Evolutionary conservation across 2,329 filamentous ascomycete species (phyloP), one percentile per base, ranked within the genome.

Genomic region (Teratosphaeria epicoccoides): DNA sequence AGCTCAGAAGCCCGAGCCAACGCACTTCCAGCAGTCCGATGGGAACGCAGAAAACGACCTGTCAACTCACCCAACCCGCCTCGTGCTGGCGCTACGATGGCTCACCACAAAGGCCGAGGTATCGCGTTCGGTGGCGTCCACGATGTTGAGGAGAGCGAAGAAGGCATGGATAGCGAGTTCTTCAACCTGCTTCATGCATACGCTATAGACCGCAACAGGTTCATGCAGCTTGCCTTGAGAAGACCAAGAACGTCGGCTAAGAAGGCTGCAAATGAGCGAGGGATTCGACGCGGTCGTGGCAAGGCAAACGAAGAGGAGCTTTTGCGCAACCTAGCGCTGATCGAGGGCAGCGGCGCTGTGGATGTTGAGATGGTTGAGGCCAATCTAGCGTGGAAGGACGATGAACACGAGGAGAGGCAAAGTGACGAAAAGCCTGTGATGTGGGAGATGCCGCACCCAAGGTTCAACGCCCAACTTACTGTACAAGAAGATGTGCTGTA

Each of bases 131-230:
- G 93, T 44, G 93, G 93, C 49, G 93, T 98, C 3, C 88, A 96
- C 62, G 66, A 69, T 52, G 66, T 69, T 2, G 66, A 69, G 52
- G 64, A 66, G 52, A 65, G 63, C 49, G 66, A 68, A 49, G 93
- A 98, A 68, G 89, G 87, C 3, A 95, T 98, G 59, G 91, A 98
- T 50, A 95, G 88, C 65, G 90, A 96, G 67, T 98, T 98, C 71
- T 98, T 97, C 73, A 91, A 96, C 62, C 80, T 84, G 51, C 71
- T 97, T 23, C 94, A 87, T 63, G 87, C 90, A 4, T 97, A 90
- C 88, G 96, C 95, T 64, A 83, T 95, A 56, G 93, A 97, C 63
- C 81, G 91, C 53, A 98, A 98, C 66, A 79, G 93, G 7, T 97
- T 95, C 73, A 96, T 97, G 74, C 87, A 86, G 2, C 75, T 97